Conservation (phyloP, 306 rosid species). For the Ormosia semicastrata region DNA sequence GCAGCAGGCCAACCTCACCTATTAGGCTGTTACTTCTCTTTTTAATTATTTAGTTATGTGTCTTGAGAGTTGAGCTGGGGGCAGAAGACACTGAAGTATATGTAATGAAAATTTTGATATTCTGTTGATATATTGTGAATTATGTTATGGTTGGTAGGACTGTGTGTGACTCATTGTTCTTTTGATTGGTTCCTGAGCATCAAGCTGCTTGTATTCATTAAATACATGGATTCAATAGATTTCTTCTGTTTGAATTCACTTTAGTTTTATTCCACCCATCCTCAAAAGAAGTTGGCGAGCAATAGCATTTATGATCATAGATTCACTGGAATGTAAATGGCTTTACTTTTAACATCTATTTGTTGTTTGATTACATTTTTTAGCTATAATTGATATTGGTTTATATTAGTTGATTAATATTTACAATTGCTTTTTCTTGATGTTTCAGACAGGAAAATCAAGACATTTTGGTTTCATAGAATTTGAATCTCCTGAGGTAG, state of each 20-base stretch:
- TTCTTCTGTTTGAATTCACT: not conserved
- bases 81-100: no score
- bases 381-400: not conserved
- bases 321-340: no score
- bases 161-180: not conserved
- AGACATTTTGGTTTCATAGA: constrained; percentile 84
- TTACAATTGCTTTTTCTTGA: not conserved
- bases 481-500: constrained; percentile 81
- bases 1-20: no score
- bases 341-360: not conserved
- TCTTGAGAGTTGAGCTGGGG: no score
- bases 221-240: not conserved
- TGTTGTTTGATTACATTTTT: not conserved
- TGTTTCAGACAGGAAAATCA: constrained; percentile 68
- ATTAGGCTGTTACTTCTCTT: no score
- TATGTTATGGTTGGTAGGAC: no score
- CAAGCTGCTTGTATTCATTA: not conserved
- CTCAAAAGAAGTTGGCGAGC: no score
- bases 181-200: not conserved
- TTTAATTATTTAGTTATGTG: no score
- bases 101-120: no score
- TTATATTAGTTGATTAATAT: not conserved
- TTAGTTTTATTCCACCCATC: no score
- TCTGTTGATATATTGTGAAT: no score
- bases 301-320: no score